Evolutionary conservation across 345 rosid genomes (phyloP).

Genomic region (Pseudoturritis turrita): DNA sequence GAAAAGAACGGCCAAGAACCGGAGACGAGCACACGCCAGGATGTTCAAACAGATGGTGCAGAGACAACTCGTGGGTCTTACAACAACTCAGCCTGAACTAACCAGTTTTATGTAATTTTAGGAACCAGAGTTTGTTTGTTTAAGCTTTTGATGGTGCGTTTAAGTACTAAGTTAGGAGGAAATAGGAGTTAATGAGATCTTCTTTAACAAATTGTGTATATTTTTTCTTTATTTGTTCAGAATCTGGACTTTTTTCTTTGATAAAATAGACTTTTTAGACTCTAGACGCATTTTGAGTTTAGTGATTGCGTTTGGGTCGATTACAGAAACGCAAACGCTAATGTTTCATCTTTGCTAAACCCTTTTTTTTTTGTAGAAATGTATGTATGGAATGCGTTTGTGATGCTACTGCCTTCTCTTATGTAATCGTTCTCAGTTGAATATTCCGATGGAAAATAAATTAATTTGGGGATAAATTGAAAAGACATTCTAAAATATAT

Average conservation of each 20-base stretch:
- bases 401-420: too few species aligned
- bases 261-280: background rate
- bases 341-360: background rate
- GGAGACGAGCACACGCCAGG: constrained; percentile 20
- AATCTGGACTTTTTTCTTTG: background rate
- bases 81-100: constrained; percentile 22
- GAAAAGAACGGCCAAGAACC: constrained; percentile 44
- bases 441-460: too few species aligned
- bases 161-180: background rate
- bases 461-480: too few species aligned
- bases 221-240: background rate
- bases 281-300: background rate
- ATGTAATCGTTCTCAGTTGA: too few species aligned
- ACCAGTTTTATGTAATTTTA: constrained; percentile 16
- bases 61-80: constrained; percentile 30
- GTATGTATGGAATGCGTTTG: too few species aligned
- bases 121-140: constrained; percentile 12
- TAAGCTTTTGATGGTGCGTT: background rate
- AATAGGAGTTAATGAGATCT: background rate
- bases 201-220: background rate
- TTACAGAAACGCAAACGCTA: background rate
- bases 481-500: too few species aligned
- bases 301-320: background rate
- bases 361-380: background rate
- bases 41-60: constrained; percentile 13